Conservation (phyloP, 2,329 filamentous ascomycete genomes). For the Sodiomyces alkalinus region DNA sequence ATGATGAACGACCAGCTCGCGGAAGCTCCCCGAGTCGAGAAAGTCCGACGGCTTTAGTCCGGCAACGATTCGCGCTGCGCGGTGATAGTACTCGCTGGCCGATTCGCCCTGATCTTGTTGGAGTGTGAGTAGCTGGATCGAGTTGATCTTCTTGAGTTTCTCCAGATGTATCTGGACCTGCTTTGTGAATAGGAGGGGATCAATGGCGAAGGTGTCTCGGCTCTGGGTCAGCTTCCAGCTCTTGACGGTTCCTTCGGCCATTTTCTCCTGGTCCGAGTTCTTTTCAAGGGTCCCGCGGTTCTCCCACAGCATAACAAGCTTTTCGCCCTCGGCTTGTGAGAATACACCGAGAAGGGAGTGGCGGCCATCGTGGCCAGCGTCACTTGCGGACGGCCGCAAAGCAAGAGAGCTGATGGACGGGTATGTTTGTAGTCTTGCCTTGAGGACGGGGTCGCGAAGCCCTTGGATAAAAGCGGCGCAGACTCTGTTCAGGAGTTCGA, state of each 20-base stretch:
- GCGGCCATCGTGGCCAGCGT: not conserved
- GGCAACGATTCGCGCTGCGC: conserved; percentile 11
- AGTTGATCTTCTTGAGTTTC: conserved; percentile 33
- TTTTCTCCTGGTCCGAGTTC: conserved; percentile 17
- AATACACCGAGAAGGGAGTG: conserved; percentile 35
- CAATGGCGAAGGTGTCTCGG: conserved; percentile 22
- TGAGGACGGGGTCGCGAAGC: conserved; percentile 30
- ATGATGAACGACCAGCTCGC: conserved; percentile 17
- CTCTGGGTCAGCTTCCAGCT: conserved; percentile 31
- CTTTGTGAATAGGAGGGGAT: conserved; percentile 35
- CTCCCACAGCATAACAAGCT: conserved; percentile 31
- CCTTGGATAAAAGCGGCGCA: conserved; percentile 39
- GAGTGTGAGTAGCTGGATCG: conserved; percentile 36
- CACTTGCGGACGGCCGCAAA: conserved; percentile 13
- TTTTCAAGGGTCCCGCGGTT: conserved; percentile 18
- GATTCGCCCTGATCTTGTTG: conserved; percentile 39
- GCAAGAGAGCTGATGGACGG: conserved; percentile 24
- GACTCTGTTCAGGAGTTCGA: conserved; percentile 32
- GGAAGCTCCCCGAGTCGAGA: conserved; percentile 2
- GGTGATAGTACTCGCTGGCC: conserved; percentile 26
- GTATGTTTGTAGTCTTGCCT: conserved; percentile 25
- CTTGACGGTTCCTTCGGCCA: conserved; percentile 21
- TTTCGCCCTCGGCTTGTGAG: conserved; percentile 41
- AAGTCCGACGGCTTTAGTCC: conserved; percentile 11
- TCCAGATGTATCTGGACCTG: conserved; percentile 33